Evolutionary conservation across 2,329 filamentous ascomycete genomes (phyloP).

Genomic region (Diaporthe ilicicola): DNA sequence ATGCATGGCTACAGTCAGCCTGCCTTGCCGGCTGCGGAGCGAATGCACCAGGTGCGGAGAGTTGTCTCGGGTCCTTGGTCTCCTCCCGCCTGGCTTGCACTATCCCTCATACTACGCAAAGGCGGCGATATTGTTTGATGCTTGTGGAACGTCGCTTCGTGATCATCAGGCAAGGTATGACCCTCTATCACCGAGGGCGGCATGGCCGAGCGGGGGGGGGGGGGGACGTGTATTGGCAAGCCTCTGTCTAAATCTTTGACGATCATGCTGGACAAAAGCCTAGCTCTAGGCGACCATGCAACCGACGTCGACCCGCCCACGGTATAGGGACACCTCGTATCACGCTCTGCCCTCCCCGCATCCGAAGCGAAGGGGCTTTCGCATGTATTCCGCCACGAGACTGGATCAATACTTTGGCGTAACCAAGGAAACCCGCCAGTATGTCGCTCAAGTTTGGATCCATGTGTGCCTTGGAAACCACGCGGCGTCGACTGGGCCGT

Average conservation of each 20-base stretch:
- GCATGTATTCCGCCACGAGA: not conserved
- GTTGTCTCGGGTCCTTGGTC: not conserved
- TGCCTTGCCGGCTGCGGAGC: not conserved
- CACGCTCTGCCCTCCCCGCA: not conserved
- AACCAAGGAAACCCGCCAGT: not conserved
- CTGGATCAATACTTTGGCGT: not conserved
- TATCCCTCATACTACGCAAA: too few species aligned
- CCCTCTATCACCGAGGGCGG: not conserved
- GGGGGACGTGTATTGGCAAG: not conserved
- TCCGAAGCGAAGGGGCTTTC: not conserved
- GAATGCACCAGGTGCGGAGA: not conserved
- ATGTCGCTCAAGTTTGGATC: not conserved
- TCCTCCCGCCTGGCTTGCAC: not conserved
- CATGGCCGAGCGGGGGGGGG: not conserved
- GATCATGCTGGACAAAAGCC: not conserved
- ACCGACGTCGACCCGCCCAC: conserved; percentile 5
- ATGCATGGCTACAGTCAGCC: conserved; percentile 15
- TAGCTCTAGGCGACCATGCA: not conserved
- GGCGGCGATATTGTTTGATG: not conserved
- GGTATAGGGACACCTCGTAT: conserved; percentile 16
- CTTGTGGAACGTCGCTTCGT: conserved; percentile 1
- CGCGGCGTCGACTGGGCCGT: not conserved
- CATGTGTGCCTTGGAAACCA: not conserved
- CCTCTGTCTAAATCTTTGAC: not conserved
- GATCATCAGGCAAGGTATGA: not conserved